Evolutionary conservation across 176 grass and related monocot genomes (phyloP).

Genomic region (Alloteropsis semialata): DNA sequence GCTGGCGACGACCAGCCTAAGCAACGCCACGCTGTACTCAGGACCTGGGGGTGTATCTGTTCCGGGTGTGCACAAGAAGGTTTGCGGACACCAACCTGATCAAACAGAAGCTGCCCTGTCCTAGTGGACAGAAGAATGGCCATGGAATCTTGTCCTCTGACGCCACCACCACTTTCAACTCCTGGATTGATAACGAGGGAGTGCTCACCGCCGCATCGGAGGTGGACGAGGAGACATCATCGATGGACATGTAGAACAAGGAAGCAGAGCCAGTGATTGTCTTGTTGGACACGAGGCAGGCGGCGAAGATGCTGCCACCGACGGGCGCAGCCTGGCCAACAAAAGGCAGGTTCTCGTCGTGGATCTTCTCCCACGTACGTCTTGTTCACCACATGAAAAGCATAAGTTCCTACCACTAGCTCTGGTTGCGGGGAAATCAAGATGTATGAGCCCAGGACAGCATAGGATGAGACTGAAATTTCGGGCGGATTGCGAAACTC

Average conservation of each 20-base stretch:
- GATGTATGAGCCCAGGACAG: background rate
- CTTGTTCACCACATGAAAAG: slow-evolving; percentile 1
- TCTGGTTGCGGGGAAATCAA: background rate
- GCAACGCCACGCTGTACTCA: no score
- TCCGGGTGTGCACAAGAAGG: no score
- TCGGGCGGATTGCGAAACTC: background rate
- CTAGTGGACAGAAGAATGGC: background rate
- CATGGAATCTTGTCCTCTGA: background rate
- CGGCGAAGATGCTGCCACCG: background rate
- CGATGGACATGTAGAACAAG: background rate
- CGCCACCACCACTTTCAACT: background rate
- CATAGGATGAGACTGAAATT: background rate
- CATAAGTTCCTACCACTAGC: background rate
- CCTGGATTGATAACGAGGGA: background rate
- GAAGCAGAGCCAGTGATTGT: background rate
- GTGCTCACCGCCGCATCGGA: background rate
- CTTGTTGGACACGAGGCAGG: background rate
- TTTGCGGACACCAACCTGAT: no score
- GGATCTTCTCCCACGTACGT: slow-evolving; percentile 4
- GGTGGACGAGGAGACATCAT: background rate
- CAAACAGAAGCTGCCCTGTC: background rate
- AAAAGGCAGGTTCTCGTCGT: background rate
- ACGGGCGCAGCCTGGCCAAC: background rate
- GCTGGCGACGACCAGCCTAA: no score
- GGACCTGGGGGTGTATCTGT: no score